Evolutionary conservation across 2,329 filamentous ascomycete genomes (phyloP).

Genomic region (Pseudogymnoascus sp.): DNA sequence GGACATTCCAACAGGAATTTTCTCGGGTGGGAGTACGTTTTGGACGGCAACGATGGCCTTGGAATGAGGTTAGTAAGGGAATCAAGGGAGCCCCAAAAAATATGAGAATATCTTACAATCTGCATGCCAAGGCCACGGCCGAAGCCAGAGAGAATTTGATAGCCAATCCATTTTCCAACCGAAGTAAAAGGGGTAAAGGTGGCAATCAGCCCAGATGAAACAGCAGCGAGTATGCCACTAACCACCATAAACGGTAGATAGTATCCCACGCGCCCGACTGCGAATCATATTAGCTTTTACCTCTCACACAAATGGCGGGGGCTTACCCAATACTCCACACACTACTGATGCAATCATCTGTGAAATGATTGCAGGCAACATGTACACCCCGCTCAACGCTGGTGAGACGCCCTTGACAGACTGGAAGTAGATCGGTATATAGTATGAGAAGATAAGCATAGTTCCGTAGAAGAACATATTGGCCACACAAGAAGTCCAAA

Average conservation of each 20-base stretch:
- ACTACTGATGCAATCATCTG: conserved; percentile 15
- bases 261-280: conserved; percentile 26
- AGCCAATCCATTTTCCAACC: conserved; percentile 20
- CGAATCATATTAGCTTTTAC: conserved; percentile 11
- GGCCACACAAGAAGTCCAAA: conserved; percentile 15
- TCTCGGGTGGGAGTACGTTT: conserved; percentile 19
- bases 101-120: conserved; percentile 16
- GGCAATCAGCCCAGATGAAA: conserved; percentile 28
- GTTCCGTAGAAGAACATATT: conserved; percentile 10
- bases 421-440: conserved; percentile 28
- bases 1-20: conserved; percentile 27
- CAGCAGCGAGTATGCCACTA: conserved; percentile 22
- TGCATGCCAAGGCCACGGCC: conserved; percentile 19
- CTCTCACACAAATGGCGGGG: conserved; percentile 13
- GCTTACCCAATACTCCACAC: conserved; percentile 17
- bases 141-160: conserved; percentile 21
- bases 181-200: conserved; percentile 20
- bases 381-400: conserved; percentile 20
- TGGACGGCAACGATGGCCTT: conserved; percentile 28
- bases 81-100: conserved; percentile 12
- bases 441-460: conserved; percentile 16
- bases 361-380: conserved; percentile 18
- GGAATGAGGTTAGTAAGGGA: conserved; percentile 3
- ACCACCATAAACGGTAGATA: conserved; percentile 27
- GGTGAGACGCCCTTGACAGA: conserved; percentile 20